Base-by-base conservation (phyloP, 176 grass and related monocot species). In the Zea mays region DNA sequence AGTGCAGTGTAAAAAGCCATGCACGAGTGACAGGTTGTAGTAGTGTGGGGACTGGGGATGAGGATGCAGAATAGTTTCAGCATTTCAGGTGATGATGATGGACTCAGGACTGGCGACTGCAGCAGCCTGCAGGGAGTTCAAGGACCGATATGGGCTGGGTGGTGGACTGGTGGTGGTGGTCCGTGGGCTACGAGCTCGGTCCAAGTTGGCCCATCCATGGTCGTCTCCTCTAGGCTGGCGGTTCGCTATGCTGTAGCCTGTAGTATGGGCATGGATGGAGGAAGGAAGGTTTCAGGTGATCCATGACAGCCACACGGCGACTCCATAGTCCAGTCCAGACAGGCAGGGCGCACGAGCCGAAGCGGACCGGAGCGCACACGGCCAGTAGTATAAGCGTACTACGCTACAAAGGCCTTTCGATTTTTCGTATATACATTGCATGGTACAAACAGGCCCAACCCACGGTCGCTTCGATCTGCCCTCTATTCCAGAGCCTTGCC, bases 171-270 rank as follows among this genome's bases (percentile, higher is more conserved):
- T 1, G 12, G 67, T 46, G 20, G 38, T 57, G 70, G 60, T 37
- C 61, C 71, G 72, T 74, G 15, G 49, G 48, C 49, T 55, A 73
- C 49, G 39, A 55, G 15, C 44, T 58, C 34, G 41, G 55, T 75
- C 11, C 14, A 49, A n/a, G 33, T 35, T 64, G 43, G 62, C 62
- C 57, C 77, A 20, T 69, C 16, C 15, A 64, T 15, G 35, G 34
- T 14, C 2, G 50, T 52, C 16, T n/a, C 16, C 2, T 55, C 52
- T 54, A 54, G 51, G 16, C 51, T 54, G 51, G 51, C 51, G 51
- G 51, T n/a, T 54, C 17, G 51, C 51, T 14, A 50, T 55, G 51
- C 4, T 55, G 54, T 56, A 27, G 27, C 27, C 27, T 27, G 27
- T 27, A 19, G 54, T 20, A 56, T 56, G 17, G 54, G 16, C 52